Evolutionary conservation across 495 filamentous ascomycete genomes (phyloP), one percentile per base, ranked within the genome.

Genomic region (Xylaria intraflava): DNA sequence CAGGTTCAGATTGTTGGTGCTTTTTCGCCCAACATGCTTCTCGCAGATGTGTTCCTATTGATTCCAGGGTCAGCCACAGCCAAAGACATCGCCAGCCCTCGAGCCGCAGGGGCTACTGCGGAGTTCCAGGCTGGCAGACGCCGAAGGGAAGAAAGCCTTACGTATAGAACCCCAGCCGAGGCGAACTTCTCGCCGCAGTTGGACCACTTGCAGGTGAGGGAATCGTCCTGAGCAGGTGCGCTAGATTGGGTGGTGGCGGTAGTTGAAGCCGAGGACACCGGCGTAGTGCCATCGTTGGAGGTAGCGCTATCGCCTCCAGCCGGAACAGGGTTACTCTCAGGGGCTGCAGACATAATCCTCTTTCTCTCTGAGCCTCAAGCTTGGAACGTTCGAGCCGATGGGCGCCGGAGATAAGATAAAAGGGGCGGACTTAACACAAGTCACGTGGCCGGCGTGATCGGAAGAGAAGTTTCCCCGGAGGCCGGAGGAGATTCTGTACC

Each of bases 31-130:
- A 62, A 99, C 91, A 73, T 99, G 94, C 64, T 87, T 88, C 69
- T 99, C 94, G 74, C 94, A 99, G 60, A 99, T 89, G 67, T 99
- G 94, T 59, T 97, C 94, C 92, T 98, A 65, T 40, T n/a, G n/a
- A n/a, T 20, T 41, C 44, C 65, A 76, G 52, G 69, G 61, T 56
- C 45, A 46, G 38, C 16, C 56, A 62, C 17, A 41, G 17, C 12
- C 12, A 0, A 16, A 7, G 20, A 17, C 16, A 39, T 24, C 16
- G 41, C 40, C 36, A 45, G 42, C 40, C 49, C 36, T 16, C 1
- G n/a, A 43, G 19, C n/a, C 26, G 35, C n/a, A 45, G 14, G 27
- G 11, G 17, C 14, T 51, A 56, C 20, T 46, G 49, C 19, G 23
- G 49, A 10, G 14, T 2, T n/a, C 27, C 27, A 56, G 60, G 55